Evolutionary conservation across 768 basidiomycete genomes (phyloP).

Genomic region (Agrocybe praecox): DNA sequence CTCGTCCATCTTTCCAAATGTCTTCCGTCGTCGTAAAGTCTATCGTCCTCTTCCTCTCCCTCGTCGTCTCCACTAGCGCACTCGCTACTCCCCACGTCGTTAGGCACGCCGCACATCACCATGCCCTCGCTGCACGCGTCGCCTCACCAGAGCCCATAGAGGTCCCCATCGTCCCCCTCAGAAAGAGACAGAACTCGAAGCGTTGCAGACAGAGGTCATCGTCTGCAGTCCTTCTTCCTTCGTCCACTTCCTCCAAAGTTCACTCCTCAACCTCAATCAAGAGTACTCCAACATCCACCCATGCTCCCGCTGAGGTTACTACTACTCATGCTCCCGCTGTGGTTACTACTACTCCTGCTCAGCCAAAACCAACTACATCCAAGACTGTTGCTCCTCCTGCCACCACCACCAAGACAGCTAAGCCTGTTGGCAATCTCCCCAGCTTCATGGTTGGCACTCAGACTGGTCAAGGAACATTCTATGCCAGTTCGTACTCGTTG

Average conservation of each 20-base stretch:
- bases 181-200: conserved; percentile 30
- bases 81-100: conserved; percentile 43
- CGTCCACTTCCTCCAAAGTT: conserved; percentile 4
- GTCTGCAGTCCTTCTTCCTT: conserved; percentile 19
- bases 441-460: conserved; percentile 52
- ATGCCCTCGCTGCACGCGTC: conserved; percentile 46
- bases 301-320: conserved; percentile 5
- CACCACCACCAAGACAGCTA: conserved; percentile 18
- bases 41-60: conserved; percentile 45
- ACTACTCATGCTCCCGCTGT: conserved; percentile 17
- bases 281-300: conserved; percentile 18
- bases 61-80: conserved; percentile 38
- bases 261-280: conserved; percentile 13
- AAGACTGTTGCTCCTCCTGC: conserved; percentile 12
- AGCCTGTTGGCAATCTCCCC: conserved; percentile 24
- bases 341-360: conserved; percentile 13
- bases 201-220: conserved; percentile 39
- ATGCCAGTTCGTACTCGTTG: conserved; percentile 36
- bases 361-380: background rate
- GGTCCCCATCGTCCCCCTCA: conserved; percentile 19
- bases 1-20: conserved; percentile 27
- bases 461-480: conserved; percentile 59
- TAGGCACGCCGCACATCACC: conserved; percentile 40
- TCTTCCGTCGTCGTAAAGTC: conserved; percentile 37
- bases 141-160: conserved; percentile 30